These are phyloP conservation scores for Fusarium sp. DNA, from an alignment of 2,329 filamentous ascomycete genomes.

Conservation along the genomic window DNA sequence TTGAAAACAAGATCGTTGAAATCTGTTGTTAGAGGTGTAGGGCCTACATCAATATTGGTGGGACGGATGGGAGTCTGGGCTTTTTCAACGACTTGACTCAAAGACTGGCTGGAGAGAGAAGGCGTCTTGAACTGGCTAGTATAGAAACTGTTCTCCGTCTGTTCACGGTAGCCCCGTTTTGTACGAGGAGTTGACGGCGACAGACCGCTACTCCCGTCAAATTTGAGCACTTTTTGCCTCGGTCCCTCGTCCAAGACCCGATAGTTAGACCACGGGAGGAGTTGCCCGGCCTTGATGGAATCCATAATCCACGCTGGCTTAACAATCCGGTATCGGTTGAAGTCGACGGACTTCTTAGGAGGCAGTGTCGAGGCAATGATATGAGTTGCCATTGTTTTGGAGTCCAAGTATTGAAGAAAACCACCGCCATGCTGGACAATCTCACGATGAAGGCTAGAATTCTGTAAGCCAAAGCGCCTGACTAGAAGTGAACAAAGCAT, in stretches of 20 bases:
- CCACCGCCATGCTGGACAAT: slow-evolving; percentile 95
- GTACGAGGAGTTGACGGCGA: slow-evolving; percentile 73
- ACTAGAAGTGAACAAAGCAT: not conserved
- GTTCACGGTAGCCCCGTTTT: slow-evolving; percentile 79
- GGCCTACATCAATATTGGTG: not conserved
- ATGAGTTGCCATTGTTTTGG: slow-evolving; percentile 94
- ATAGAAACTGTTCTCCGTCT: slow-evolving; percentile 87
- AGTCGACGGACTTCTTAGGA: slow-evolving; percentile 93
- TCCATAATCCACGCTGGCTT: slow-evolving; percentile 96
- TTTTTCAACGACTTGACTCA: slow-evolving; percentile 50
- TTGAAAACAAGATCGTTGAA: slow-evolving; percentile 5
- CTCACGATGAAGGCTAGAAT: slow-evolving; percentile 76
- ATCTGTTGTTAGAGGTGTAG: slow-evolving; percentile 2
- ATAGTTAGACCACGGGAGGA: slow-evolving; percentile 89
- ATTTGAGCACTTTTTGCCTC: slow-evolving; percentile 80
- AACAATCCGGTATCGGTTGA: slow-evolving; percentile 88
- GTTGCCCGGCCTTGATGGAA: slow-evolving; percentile 82
- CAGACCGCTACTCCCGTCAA: slow-evolving; percentile 72
- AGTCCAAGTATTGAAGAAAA: slow-evolving; percentile 94
- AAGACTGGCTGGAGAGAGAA: slow-evolving; percentile 48
- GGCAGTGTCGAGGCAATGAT: slow-evolving; percentile 93
- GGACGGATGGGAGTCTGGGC: slow-evolving; percentile 40
- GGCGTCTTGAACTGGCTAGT: slow-evolving; percentile 73
- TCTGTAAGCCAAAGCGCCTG: slow-evolving; percentile 28
- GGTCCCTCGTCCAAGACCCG: slow-evolving; percentile 87